A percentile compares a stretch with the other conserved stretches of the same genome.
These are phyloP conservation scores for Trametes hirsuta DNA, from an alignment of 1,284 basidiomycete genomes.

Conservation along the genomic window DNA sequence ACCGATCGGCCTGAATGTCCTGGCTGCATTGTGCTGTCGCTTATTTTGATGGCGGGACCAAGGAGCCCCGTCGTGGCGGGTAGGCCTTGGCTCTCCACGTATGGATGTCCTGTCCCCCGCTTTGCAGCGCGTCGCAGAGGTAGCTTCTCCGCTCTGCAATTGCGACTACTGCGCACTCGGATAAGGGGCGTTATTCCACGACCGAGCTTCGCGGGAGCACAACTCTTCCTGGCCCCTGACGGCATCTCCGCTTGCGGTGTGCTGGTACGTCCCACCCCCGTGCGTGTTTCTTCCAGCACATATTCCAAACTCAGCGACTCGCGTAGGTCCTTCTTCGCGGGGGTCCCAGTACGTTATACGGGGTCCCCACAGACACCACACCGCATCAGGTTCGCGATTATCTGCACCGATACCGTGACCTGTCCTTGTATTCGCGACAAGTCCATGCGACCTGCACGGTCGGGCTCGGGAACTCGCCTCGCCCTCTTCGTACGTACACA, in stretches of 20 bases:
- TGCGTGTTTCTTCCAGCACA: background rate
- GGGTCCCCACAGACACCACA: slow-evolving; percentile 4
- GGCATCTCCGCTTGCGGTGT: too few species aligned
- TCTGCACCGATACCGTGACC: background rate
- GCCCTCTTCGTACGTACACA: background rate
- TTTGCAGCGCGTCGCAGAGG: background rate
- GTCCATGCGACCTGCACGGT: too few species aligned
- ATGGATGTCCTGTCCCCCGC: background rate
- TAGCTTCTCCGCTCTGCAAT: too few species aligned
- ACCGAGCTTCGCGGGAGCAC: too few species aligned
- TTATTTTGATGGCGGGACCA: background rate
- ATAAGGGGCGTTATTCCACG: too few species aligned
- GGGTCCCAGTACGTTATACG: background rate
- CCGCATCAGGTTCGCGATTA: slow-evolving; percentile 6
- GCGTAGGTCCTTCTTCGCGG: background rate
- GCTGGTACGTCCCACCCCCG: too few species aligned
- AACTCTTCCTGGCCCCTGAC: too few species aligned
- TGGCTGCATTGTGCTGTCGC: background rate
- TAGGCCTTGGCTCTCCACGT: background rate
- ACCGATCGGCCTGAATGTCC: background rate
- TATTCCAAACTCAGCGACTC: slow-evolving; percentile 10
- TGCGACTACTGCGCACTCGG: too few species aligned
- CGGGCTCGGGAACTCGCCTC: background rate
- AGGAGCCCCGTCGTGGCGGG: background rate
- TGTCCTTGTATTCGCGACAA: too few species aligned